Evolutionary conservation across 225 moss, liverwort and hornwort genomes (phyloP), one percentile per base, ranked within the genome.

Genomic region (Rhytidiadelphus loreus): DNA sequence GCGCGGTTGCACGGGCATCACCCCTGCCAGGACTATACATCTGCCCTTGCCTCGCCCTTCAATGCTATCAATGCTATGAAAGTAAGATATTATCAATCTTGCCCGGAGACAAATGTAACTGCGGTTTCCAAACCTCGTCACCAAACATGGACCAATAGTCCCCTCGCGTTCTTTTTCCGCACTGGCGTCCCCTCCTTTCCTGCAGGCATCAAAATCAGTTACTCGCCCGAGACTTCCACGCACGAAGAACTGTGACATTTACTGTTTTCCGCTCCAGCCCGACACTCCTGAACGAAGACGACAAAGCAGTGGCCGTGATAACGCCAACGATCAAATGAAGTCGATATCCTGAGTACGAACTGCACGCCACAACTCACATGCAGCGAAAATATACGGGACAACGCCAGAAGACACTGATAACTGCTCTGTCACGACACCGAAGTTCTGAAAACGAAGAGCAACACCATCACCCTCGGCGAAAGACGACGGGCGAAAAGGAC

Each of bases 21-120:
- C 94, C 95, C 92, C 95, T 93, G 86, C 94, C 91, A 92, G 95
- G 93, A 86, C 95, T 95, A 95, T 94, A 95, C 95, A 95, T 95
- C 95, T 95, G 95, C 95, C 88, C 94, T 89, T 92, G 89, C 92
- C 94, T 92, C 89, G 86, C 92, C 86, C 84, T 92, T 86, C 86
- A 63, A 90, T 87, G 86, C 83, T 88, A 23, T 86, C 80, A 80
- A 83, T 68, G 80, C 88, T 83, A 35, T 48, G 79, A 50, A 82
- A 68, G 80, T 86, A 83, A 78, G 33, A 70, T 75, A 39, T 56
- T 80, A 44, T 68, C 63, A 85, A 78, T 71, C 91, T 90, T 85
- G 88, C 79, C 82, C 90, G 66, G 63, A 85, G 82, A 86, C n/a
- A 80, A 81, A 71, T 56, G 56, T 48, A 89, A 88, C 89, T 91